A percentile compares a stretch with the other conserved stretches of the same genome.
phyloP scores from a whole-genome alignment of 2,329 filamentous ascomycete genomes.

The Colletotrichum orbiculare region DNA sequence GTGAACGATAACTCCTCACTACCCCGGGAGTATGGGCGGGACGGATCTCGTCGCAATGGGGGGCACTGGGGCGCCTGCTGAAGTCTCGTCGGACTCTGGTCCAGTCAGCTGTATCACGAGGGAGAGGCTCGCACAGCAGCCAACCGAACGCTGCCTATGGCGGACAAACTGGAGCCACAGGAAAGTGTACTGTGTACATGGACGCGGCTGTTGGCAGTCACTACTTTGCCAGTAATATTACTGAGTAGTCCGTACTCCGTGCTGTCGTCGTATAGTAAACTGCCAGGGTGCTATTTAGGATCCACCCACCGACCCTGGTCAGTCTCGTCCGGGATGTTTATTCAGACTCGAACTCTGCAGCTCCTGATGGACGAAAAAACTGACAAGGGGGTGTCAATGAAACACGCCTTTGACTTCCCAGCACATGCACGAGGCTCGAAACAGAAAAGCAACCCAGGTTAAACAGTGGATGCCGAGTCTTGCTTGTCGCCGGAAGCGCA shows the following conservation, averaged over 20 bases:
- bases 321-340: constrained; percentile 3
- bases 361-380: constrained; percentile 3
- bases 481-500: constrained; percentile 23
- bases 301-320: constrained; percentile 1
- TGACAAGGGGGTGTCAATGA: constrained; percentile 12
- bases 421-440: constrained; percentile 32
- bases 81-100: not conserved
- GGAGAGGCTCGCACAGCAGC: not conserved
- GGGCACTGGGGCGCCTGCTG: not conserved
- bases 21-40: constrained; percentile 18
- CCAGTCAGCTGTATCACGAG: constrained; percentile 4
- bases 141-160: not conserved
- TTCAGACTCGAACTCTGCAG: not conserved
- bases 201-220: not conserved
- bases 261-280: too few species aligned
- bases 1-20: constrained; percentile 12
- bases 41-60: constrained; percentile 15
- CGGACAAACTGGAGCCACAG: not conserved
- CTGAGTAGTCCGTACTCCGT: too few species aligned
- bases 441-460: constrained; percentile 18
- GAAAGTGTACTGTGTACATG: not conserved
- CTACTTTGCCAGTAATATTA: too few species aligned
- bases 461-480: constrained; percentile 7
- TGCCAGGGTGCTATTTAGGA: constrained; percentile 11
- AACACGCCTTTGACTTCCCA: constrained; percentile 20